Evolutionary conservation across 2,329 filamentous ascomycete species (phyloP).

Genomic region (Verticillium alfalfae): DNA sequence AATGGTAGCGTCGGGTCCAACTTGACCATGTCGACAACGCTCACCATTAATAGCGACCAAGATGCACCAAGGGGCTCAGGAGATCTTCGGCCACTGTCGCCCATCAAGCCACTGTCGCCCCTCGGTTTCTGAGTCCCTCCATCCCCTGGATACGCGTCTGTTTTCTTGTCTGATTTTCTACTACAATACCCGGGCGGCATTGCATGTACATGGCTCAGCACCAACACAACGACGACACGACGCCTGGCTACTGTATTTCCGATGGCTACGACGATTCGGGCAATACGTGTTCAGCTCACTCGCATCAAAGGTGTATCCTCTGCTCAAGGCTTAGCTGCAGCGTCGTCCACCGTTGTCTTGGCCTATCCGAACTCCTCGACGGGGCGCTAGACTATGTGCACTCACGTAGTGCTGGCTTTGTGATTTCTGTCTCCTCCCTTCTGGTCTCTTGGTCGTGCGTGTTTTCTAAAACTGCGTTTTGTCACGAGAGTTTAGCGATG

Average conservation of each 20-base stretch:
- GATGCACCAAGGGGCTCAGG: constrained; percentile 25
- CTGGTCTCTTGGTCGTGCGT: neutral
- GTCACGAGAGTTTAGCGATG: constrained; percentile 5
- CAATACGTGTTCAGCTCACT: too few relatives aligned
- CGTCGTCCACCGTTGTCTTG: neutral
- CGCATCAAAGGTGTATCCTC: too few relatives aligned
- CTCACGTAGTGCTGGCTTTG: neutral
- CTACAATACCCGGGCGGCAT: constrained; percentile 9
- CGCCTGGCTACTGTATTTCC: constrained; percentile 22
- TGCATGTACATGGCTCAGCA: constrained; percentile 7
- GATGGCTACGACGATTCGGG: neutral
- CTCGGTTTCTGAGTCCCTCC: constrained; percentile 42
- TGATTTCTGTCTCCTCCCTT: neutral
- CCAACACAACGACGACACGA: constrained; percentile 23
- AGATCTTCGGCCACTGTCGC: constrained; percentile 54
- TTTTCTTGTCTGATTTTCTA: constrained; percentile 3
- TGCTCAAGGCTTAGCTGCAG: neutral
- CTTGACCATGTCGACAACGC: constrained; percentile 37
- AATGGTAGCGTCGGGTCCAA: constrained; percentile 38
- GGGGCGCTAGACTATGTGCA: neutral
- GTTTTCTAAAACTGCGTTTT: neutral
- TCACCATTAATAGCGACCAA: constrained; percentile 38
- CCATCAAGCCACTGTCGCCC: constrained; percentile 61
- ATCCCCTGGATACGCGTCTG: constrained; percentile 5
- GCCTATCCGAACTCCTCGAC: neutral